phyloP scores from a whole-genome alignment of 2,329 filamentous ascomycete genomes.

The Xylaria sp. region DNA sequence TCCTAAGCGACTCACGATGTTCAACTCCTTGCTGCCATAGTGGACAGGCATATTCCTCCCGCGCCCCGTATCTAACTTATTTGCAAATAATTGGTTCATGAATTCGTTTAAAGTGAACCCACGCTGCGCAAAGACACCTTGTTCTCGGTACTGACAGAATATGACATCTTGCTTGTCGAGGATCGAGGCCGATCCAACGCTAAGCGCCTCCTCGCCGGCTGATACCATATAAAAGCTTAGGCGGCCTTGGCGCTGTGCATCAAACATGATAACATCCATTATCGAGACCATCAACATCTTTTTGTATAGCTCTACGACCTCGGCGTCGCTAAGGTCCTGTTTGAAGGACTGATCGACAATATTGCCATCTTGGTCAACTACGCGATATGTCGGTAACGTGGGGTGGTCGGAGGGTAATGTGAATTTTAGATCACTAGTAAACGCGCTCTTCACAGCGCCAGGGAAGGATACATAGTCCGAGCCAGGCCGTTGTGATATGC shows the following conservation, averaged over 20 bases:
- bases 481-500: slow-evolving; percentile 67
- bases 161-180: slow-evolving; percentile 87
- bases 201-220: slow-evolving; percentile 93
- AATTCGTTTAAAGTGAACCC: slow-evolving; percentile 90
- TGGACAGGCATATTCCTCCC: slow-evolving; percentile 98
- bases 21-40: slow-evolving; percentile 85
- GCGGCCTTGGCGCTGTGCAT: slow-evolving; percentile 94
- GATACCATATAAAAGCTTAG: slow-evolving; percentile 98
- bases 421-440: slow-evolving; percentile 84
- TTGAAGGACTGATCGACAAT: slow-evolving; percentile 79
- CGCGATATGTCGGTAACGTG: slow-evolving; percentile 89
- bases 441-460: slow-evolving; percentile 94
- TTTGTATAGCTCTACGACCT: slow-evolving; percentile 69
- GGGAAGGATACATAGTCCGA: slow-evolving; percentile 78
- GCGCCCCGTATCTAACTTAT: slow-evolving; percentile 79
- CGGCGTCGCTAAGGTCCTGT: slow-evolving; percentile 74
- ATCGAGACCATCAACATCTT: slow-evolving; percentile 78
- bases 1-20: slow-evolving; percentile 71
- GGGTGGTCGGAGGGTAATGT: slow-evolving; percentile 76
- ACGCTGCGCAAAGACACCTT: slow-evolving; percentile 89
- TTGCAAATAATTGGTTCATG: slow-evolving; percentile 95
- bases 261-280: slow-evolving; percentile 98
- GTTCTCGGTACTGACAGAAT: slow-evolving; percentile 94
- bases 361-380: slow-evolving; percentile 87
- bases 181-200: slow-evolving; percentile 87